These are phyloP conservation scores for Claviceps sp. DNA, from an alignment of 2,329 filamentous ascomycete species.

Conservation along the genomic window DNA sequence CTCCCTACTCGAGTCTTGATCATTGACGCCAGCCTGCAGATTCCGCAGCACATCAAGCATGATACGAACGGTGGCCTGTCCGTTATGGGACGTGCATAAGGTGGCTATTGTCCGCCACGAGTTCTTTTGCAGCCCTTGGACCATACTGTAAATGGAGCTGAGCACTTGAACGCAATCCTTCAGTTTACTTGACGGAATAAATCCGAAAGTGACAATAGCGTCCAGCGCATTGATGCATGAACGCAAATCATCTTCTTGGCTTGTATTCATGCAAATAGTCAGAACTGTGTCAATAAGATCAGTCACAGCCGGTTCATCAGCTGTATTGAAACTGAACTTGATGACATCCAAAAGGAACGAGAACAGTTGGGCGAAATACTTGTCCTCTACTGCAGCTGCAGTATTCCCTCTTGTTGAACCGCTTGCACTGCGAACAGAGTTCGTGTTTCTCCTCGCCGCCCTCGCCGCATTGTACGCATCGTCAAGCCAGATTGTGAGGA, in stretches of 20 bases:
- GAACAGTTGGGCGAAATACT: conserved; percentile 51
- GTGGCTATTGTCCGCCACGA: conserved; percentile 60
- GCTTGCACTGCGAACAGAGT: conserved; percentile 22
- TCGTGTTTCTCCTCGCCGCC: conserved; percentile 33
- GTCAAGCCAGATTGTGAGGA: conserved; percentile 48
- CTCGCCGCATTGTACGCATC: conserved; percentile 40
- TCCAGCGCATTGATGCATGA: conserved; percentile 57
- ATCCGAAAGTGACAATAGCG: conserved; percentile 57
- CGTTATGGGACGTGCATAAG: conserved; percentile 60
- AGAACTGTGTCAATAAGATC: conserved; percentile 49
- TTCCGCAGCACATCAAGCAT: conserved; percentile 48
- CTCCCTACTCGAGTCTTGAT: conserved; percentile 39
- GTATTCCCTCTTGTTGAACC: conserved; percentile 22
- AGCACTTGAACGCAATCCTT: conserved; percentile 56
- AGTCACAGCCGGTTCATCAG: conserved; percentile 47
- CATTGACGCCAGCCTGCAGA: conserved; percentile 29
- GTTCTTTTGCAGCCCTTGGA: conserved; percentile 44
- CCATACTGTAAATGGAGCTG: conserved; percentile 56
- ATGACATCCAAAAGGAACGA: conserved; percentile 52
- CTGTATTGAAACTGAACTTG: conserved; percentile 62
- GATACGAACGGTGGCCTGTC: conserved; percentile 52
- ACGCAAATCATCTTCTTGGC: conserved; percentile 47
- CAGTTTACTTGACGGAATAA: conserved; percentile 50
- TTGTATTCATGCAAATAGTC: conserved; percentile 55
- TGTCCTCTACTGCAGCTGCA: conserved; percentile 38